Evolutionary conservation across 2,329 filamentous ascomycete genomes (phyloP).

Genomic region (Verruconis gallopava): DNA sequence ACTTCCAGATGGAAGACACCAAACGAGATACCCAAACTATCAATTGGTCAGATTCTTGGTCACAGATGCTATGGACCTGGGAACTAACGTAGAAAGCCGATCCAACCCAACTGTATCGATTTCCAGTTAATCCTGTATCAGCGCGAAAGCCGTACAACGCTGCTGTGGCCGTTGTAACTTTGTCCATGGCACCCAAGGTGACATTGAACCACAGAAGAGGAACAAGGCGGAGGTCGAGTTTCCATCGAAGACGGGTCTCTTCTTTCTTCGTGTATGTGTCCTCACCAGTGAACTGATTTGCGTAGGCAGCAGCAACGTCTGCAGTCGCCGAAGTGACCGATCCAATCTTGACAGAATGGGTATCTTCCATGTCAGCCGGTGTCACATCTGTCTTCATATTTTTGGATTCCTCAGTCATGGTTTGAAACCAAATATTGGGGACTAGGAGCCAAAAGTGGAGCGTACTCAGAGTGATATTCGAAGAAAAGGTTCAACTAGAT

Average conservation of each 20-base stretch:
- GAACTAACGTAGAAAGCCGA: neutral
- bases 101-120: neutral
- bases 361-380: slow-evolving; percentile 8
- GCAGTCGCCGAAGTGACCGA: slow-evolving; percentile 10
- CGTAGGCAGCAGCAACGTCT: slow-evolving; percentile 20
- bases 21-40: slow-evolving; percentile 23
- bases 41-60: neutral
- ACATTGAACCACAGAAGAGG: slow-evolving; percentile 26
- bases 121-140: neutral
- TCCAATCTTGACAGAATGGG: slow-evolving; percentile 8
- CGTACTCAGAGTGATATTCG: too few species aligned
- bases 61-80: neutral
- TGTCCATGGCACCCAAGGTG: slow-evolving; percentile 13
- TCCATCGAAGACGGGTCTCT: slow-evolving; percentile 23
- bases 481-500: too few species aligned
- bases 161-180: neutral
- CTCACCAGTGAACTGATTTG: slow-evolving; percentile 17
- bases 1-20: slow-evolving; percentile 12
- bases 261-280: slow-evolving; percentile 19
- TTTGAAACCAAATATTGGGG: too few species aligned
- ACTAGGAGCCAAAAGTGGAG: too few species aligned
- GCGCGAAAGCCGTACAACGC: neutral
- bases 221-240: slow-evolving; percentile 29
- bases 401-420: neutral
- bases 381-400: slow-evolving; percentile 8